Base-by-base conservation (phyloP, 164 flowering plant genomes). In the Warburgia ugandensis region DNA sequence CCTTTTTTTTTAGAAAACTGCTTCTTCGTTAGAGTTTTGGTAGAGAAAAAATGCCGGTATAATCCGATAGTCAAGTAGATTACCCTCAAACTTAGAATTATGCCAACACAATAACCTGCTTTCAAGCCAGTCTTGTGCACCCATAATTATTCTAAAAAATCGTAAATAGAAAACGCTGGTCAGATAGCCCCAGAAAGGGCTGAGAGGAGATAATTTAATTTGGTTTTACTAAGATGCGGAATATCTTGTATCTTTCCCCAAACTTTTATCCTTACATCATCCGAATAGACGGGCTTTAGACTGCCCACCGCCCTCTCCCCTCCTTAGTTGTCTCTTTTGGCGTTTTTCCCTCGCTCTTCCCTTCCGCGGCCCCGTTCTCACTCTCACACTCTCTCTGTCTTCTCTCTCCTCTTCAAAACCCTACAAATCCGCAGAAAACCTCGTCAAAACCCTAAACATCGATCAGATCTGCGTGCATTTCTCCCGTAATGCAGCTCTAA, bases 401-500 rank as follows among this genome's bases (percentile, higher is more conserved):
- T 20, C 55, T 16, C 21, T 22, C 55, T 51, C 10, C 23, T 16
- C 46, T 42, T 29, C 32, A 6, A n/a, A 38, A 28, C 41, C 32
- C 29, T 38, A 38, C 42, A 26, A 38, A 27, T 27, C n/a, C 12
- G 20, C 44, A 25, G 31, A 32, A 36, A 12, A 32, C 40, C 30
- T 27, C 16, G n/a, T n/a, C n/a, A 12, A 52, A 40, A 38, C 36
- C 45, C 35, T 38, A 40, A 52, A 19, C 54, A 6, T 7, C 13
- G 13, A 21, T 32, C 52, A 21, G 37, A 31, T 20, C 20, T 17
- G 12, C 6, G 9, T 9, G 7, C 25, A 14, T 9, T 8, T 1
- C 37, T 33, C 1, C 14, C 9, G 12, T 33, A 40, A 56, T 55
- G 66, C 43, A 33, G 11, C 33, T 48, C 17, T 68, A 62, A 55